Conservation (phyloP, 805 yeast species). For the Myxozyma sirexii region DNA sequence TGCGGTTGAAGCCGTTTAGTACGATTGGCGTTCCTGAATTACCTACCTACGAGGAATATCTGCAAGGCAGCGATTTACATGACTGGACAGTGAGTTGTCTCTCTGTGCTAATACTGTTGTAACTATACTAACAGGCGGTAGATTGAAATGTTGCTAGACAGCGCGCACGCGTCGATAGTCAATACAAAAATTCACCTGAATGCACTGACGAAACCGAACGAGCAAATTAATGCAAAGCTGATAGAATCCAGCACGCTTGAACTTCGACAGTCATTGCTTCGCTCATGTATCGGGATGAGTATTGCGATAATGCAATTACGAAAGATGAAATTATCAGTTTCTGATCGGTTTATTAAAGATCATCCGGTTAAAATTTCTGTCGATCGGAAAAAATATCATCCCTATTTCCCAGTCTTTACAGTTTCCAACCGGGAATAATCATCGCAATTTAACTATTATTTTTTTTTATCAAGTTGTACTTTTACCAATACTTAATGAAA, state of each 20-base stretch:
- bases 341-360: neutral
- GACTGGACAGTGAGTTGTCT: constrained; percentile 10
- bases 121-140: too few species aligned
- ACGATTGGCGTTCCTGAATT: constrained; percentile 76
- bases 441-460: neutral
- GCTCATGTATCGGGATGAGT: constrained; percentile 24
- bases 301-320: constrained; percentile 17
- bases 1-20: constrained; percentile 78
- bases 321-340: constrained; percentile 3
- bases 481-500: neutral
- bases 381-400: constrained; percentile 47
- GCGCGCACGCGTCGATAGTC: neutral
- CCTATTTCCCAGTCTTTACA: constrained; percentile 50
- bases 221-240: constrained; percentile 8
- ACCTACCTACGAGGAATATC: constrained; percentile 48
- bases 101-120: too few species aligned
- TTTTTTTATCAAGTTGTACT: neutral
- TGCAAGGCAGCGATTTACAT: constrained; percentile 1
- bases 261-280: neutral
- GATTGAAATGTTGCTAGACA: constrained; percentile 13
- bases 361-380: constrained; percentile 34
- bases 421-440: neutral
- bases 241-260: neutral
- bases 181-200: constrained; percentile 7
- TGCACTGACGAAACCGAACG: neutral